Percentiles rank a stretch among this genome's conserved stretches.
phyloP scores from a whole-genome alignment of 331 rosid species.

The Dryas integrifolia region DNA sequence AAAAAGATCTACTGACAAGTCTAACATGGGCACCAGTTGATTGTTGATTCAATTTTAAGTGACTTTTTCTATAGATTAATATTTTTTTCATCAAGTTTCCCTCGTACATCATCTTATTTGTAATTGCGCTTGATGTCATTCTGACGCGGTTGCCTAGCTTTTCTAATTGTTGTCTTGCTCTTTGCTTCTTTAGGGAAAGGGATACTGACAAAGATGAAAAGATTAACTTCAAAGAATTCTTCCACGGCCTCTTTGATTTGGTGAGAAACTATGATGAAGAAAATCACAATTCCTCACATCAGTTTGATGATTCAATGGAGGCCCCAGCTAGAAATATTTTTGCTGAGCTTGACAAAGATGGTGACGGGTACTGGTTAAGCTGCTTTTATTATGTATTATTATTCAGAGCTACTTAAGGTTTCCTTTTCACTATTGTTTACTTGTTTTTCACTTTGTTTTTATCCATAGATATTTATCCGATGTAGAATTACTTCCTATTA shows the following conservation, averaged over 20 bases:
- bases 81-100: background rate
- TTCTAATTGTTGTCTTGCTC: conserved; percentile 28
- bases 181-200: conserved; percentile 62
- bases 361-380: conserved; percentile 65
- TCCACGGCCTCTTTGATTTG: conserved; percentile 96
- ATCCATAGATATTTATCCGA: conserved; percentile 64
- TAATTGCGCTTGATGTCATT: conserved; percentile 1
- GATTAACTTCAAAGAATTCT: conserved; percentile 88
- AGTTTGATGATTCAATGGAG: conserved; percentile 57
- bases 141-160: conserved; percentile 16
- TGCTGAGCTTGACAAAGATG: conserved; percentile 80
- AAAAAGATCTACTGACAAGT: background rate
- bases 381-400: conserved; percentile 17
- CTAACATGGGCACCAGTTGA: background rate
- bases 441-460: conserved; percentile 25
- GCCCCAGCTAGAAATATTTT: conserved; percentile 75
- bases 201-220: conserved; percentile 89
- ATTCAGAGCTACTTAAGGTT: conserved; percentile 19
- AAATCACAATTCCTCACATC: conserved; percentile 56
- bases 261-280: conserved; percentile 87
- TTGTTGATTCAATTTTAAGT: too few species aligned
- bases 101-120: background rate
- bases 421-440: conserved; percentile 27
- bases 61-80: background rate
- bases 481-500: conserved; percentile 68